Base-by-base conservation (phyloP, 2,329 filamentous ascomycete genomes). In the Fusarium graminum region DNA sequence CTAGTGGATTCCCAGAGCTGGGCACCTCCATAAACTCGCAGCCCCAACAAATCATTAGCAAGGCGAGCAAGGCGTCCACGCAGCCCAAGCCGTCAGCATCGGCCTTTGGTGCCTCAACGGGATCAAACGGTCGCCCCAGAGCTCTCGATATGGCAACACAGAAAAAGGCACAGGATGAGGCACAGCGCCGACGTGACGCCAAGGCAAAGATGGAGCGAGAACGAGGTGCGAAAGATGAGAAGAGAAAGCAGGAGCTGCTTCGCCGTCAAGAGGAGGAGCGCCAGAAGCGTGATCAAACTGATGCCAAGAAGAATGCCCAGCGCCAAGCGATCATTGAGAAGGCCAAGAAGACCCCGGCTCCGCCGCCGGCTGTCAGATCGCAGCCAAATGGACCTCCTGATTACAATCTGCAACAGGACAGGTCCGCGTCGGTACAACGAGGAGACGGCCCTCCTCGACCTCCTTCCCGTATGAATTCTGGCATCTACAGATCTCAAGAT, bases 131-230 rank as follows among this genome's bases (percentile, higher is more conserved):
- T 3, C 88, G 89, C 50, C 86, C 89, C 0, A 92, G 91, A 74
- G 90, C 91, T 3, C 81, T 94, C 22, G 88, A 94, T 52, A 83
- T 91, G 45, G 92, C 90, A 4, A 91, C 92, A 38, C 90, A 89
- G 73, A 94, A 93, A 77, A 94, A 91, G 74, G 93, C 97, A 75
- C 90, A 89, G 75, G 93, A 97, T 71, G 92, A 93, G 67, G 87
- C 88, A 14, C 89, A 93, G 72, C 88, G 90, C 47, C 94, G 92
- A 73, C 89, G 90, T 10, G 92, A 96, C 19, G 89, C 90, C 36
- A 97, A 96, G 78, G 86, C 89, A 16, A 92, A 96, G 71, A 81
- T 91, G 32, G 93, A 97, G 74, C 88, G 91, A 45, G 93, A 93
- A 79, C 86, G 91, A 59, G 86, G 87, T 45, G 87, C 86, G 7